Percentiles rank a stretch among this genome's conserved stretches.
These are phyloP conservation scores for Neurospora sp. DNA, from an alignment of 495 filamentous ascomycete species.

Conservation along the genomic window DNA sequence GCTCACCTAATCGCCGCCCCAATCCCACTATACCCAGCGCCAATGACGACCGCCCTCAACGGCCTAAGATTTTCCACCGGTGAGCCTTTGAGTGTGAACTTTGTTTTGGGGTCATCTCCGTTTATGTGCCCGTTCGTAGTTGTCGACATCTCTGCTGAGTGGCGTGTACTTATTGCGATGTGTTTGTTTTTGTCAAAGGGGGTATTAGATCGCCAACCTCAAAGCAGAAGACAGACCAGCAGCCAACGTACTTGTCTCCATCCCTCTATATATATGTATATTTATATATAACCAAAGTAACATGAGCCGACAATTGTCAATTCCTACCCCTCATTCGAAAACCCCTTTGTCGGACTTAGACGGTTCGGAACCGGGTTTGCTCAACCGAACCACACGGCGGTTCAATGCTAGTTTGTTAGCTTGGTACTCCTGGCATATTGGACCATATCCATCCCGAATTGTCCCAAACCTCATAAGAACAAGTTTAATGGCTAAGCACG, in stretches of 20 bases:
- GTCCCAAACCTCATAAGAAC: too few relatives aligned
- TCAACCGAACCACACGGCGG: neutral
- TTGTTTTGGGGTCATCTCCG: neutral
- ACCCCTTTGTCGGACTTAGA: neutral
- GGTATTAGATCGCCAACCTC: neutral
- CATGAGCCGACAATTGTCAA: neutral
- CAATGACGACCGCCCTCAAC: slow-evolving; percentile 37
- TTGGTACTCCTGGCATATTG: too few relatives aligned
- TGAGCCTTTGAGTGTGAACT: slow-evolving; percentile 28
- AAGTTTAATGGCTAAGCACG: too few relatives aligned
- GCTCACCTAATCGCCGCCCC: slow-evolving; percentile 26
- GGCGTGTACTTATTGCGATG: neutral
- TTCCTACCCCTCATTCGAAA: neutral
- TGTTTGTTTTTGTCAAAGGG: neutral
- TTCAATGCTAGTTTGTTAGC: too few relatives aligned
- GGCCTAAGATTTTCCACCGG: slow-evolving; percentile 36
- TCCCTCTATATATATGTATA: neutral
- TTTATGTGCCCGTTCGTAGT: neutral
- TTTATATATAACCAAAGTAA: neutral
- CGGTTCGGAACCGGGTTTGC: neutral
- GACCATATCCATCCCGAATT: too few relatives aligned
- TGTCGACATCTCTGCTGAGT: neutral
- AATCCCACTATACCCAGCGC: slow-evolving; percentile 42
- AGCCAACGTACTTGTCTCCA: neutral
- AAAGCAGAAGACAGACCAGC: neutral